phyloP scores from a whole-genome alignment of 2,329 filamentous ascomycete species.

The Phaeophleospora eucalypticola region DNA sequence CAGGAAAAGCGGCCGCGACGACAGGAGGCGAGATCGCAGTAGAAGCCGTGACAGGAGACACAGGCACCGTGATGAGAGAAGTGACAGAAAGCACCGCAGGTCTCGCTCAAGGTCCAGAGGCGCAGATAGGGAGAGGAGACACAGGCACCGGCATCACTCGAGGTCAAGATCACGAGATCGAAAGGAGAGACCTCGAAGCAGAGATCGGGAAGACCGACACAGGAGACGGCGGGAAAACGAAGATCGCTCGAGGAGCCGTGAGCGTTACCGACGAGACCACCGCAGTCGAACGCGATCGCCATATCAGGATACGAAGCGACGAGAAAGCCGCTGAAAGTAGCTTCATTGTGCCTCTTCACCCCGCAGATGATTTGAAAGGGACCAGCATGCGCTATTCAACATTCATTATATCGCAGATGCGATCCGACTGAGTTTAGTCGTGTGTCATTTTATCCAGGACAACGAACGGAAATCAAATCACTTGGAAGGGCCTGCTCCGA shows the following conservation, averaged over 20 bases:
- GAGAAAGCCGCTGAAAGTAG: slow-evolving; percentile 13
- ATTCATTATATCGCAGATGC: too few relatives aligned
- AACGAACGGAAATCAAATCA: neutral
- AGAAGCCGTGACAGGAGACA: slow-evolving; percentile 21
- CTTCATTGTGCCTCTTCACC: too few relatives aligned
- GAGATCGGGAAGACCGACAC: slow-evolving; percentile 14
- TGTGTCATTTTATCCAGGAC: too few relatives aligned
- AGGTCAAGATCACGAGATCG: slow-evolving; percentile 19
- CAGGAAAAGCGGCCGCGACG: slow-evolving; percentile 19
- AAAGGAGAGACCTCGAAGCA: slow-evolving; percentile 18
- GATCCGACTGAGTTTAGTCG: too few relatives aligned
- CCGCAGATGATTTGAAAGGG: too few relatives aligned
- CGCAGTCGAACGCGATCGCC: slow-evolving; percentile 22
- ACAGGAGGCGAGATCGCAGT: slow-evolving; percentile 24
- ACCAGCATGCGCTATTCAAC: too few relatives aligned
- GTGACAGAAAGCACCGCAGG: slow-evolving; percentile 20
- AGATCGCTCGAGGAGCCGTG: slow-evolving; percentile 13
- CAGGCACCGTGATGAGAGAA: slow-evolving; percentile 19
- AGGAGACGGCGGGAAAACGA: slow-evolving; percentile 11
- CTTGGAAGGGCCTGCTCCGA: slow-evolving; percentile 17
- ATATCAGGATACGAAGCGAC: slow-evolving; percentile 11
- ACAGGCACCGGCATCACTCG: slow-evolving; percentile 23
- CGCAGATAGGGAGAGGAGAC: slow-evolving; percentile 20
- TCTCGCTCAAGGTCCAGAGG: slow-evolving; percentile 29
- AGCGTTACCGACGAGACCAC: slow-evolving; percentile 8